Conservation (phyloP, 805 yeast species). For the Yarrowia sp. region DNA sequence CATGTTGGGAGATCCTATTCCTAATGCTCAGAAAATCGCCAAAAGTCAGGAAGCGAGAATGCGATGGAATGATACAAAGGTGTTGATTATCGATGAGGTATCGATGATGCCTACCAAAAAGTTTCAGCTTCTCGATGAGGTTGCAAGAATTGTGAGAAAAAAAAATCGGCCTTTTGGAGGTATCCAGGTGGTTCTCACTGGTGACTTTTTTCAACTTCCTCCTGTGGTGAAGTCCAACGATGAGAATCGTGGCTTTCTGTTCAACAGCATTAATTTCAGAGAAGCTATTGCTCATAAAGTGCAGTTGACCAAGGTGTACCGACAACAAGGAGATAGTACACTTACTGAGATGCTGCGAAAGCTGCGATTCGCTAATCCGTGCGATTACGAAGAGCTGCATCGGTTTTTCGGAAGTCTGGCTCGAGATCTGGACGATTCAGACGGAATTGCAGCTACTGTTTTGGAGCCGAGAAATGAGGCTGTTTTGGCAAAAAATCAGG, state of each 20-base stretch:
- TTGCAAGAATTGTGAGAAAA: constrained; percentile 61
- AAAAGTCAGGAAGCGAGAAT: constrained; percentile 45
- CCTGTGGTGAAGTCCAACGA: constrained; percentile 56
- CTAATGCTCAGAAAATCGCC: constrained; percentile 42
- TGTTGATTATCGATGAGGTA: constrained; percentile 83
- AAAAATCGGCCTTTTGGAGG: constrained; percentile 83
- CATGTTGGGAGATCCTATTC: constrained; percentile 46
- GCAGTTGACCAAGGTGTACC: constrained; percentile 70
- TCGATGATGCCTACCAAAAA: constrained; percentile 85
- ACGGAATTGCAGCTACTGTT: constrained; percentile 87
- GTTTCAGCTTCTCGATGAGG: constrained; percentile 65
- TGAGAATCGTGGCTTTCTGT: constrained; percentile 63
- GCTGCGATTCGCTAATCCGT: constrained; percentile 62
- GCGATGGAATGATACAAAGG: constrained; percentile 68
- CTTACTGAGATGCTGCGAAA: constrained; percentile 78
- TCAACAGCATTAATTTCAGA: constrained; percentile 58
- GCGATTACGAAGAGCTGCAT: constrained; percentile 49
- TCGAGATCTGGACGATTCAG: constrained; percentile 55
- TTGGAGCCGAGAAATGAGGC: constrained; percentile 79
- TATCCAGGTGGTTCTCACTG: constrained; percentile 80
- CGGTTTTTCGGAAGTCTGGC: constrained; percentile 50
- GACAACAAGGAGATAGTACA: constrained; percentile 70
- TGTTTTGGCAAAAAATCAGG: constrained; percentile 71
- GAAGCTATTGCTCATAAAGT: constrained; percentile 59
- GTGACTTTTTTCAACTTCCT: constrained; percentile 94